Percentiles rank a stretch among this genome's conserved stretches.
These are phyloP conservation scores for Ceratocystis variospora DNA, from an alignment of 2,329 filamentous ascomycete genomes.

Conservation along the genomic window DNA sequence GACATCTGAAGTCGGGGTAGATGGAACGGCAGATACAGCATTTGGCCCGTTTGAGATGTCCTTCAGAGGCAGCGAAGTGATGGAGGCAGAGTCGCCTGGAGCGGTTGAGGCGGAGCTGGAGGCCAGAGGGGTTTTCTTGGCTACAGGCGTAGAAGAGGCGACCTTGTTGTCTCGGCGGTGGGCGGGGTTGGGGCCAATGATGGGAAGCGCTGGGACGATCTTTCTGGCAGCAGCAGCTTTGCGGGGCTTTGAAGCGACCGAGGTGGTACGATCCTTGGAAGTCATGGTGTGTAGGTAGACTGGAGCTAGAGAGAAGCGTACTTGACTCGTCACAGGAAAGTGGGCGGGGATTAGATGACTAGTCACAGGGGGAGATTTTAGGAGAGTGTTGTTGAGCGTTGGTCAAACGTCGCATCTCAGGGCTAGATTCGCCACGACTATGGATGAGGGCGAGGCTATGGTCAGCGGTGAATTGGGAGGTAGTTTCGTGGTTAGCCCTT, in stretches of 20 bases:
- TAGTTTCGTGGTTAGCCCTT: neutral
- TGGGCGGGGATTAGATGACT: conserved; percentile 1
- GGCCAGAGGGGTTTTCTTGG: neutral
- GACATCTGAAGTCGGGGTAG: neutral
- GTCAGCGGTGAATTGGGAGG: neutral
- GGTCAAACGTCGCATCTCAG: conserved; percentile 18
- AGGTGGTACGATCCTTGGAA: conserved; percentile 8
- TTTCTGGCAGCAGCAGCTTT: neutral
- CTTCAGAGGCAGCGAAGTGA: conserved; percentile 3
- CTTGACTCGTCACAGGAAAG: conserved; percentile 6
- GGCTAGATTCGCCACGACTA: conserved; percentile 9
- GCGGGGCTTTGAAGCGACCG: conserved; percentile 2
- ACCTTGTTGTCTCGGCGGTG: conserved; percentile 6
- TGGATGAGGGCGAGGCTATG: conserved; percentile 2
- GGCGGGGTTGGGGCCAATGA: conserved; percentile 6
- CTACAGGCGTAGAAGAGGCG: neutral
- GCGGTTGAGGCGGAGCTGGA: neutral
- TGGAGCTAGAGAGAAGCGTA: neutral
- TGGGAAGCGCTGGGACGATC: conserved; percentile 12
- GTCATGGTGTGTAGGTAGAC: conserved; percentile 4
- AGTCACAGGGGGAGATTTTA: conserved; percentile 14
- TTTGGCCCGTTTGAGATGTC: neutral
- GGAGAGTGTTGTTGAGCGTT: conserved; percentile 11
- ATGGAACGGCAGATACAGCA: neutral
- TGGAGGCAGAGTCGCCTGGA: neutral